Evolutionary conservation across 192 early-diverging fungal genomes (phyloP).

Genomic region (Coemansia sp.): DNA sequence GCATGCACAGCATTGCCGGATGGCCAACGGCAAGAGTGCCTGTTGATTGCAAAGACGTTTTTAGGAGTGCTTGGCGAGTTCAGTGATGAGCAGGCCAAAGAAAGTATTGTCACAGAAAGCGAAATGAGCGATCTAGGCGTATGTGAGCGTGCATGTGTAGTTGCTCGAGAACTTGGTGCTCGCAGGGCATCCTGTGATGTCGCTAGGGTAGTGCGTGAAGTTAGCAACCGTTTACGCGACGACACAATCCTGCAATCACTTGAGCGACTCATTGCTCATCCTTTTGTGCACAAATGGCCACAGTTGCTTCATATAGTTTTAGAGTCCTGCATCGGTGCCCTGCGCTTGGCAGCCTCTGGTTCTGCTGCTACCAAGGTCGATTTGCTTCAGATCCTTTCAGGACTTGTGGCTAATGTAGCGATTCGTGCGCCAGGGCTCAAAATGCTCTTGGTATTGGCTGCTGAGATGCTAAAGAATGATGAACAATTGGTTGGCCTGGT

Average conservation of each 20-base stretch:
- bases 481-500: neutral
- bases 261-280: neutral
- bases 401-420: constrained; percentile 20
- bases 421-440: constrained; percentile 32
- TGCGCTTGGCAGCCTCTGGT: constrained; percentile 15
- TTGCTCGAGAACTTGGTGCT: neutral
- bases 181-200: neutral
- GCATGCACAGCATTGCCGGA: no score
- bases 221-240: neutral
- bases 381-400: constrained; percentile 10
- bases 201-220: neutral
- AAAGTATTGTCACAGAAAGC: no score
- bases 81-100: no score
- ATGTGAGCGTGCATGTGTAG: no score
- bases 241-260: neutral
- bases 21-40: no score
- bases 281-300: neutral
- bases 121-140: no score
- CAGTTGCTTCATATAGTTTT: constrained; percentile 28
- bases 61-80: no score
- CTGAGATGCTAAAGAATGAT: constrained; percentile 6
- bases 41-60: no score
- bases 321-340: constrained; percentile 7
- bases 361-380: neutral
- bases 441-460: constrained; percentile 18